Evolutionary conservation across 106 monocot genomes (phyloP).

Genomic region (Acorus gramineus): DNA sequence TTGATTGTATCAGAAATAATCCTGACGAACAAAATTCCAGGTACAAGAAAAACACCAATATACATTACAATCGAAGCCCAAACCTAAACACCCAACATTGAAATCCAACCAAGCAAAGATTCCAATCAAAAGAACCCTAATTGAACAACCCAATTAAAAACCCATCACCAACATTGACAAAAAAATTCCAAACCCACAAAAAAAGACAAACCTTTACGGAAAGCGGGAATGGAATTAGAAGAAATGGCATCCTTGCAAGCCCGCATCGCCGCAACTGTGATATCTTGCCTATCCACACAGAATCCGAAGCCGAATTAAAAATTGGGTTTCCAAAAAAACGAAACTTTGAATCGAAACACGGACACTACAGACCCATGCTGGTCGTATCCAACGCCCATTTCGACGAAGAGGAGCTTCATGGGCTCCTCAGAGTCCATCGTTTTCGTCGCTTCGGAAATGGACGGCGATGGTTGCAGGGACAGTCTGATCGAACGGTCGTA

Average conservation of each 20-base stretch:
- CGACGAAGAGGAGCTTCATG: conserved; percentile 92
- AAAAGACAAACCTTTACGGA: conserved; percentile 47
- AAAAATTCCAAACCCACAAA: background rate
- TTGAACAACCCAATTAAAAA: background rate
- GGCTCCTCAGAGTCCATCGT: too few species aligned
- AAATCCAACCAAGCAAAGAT: too few species aligned
- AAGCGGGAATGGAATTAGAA: conserved; percentile 95
- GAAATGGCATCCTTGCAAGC: conserved; percentile 92
- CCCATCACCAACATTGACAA: background rate
- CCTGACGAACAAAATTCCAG: too few species aligned
- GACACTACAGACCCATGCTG: conserved; percentile 60
- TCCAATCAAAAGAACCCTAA: too few species aligned
- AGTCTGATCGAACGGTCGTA: too few species aligned
- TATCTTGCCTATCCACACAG: conserved; percentile 47
- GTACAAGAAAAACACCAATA: too few species aligned
- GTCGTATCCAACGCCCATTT: conserved; percentile 99
- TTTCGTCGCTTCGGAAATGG: too few species aligned
- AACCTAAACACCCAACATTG: too few species aligned
- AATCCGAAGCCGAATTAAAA: background rate
- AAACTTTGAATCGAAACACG: background rate
- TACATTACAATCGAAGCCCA: too few species aligned
- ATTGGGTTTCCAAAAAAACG: background rate
- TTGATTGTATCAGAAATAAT: too few species aligned
- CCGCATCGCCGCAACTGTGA: conserved; percentile 80
- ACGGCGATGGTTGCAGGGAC: too few species aligned